Evolutionary conservation across 2,329 filamentous ascomycete species (phyloP).

Genomic region (Phyllosticta citrichinensis): DNA sequence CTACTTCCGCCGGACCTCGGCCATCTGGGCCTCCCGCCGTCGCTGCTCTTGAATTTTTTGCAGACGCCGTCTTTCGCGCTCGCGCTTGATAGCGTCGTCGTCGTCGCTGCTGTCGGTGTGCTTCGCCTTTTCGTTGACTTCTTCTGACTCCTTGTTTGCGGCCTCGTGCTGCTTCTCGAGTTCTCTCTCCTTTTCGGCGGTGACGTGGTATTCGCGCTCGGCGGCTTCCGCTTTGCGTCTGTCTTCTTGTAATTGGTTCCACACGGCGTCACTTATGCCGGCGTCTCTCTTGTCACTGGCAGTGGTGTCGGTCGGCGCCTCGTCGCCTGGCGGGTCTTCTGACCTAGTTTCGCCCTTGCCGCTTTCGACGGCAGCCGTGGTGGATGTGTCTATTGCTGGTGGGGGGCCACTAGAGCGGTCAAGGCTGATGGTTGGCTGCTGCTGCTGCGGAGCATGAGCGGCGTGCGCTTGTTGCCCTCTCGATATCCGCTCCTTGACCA

Average conservation of each 20-base stretch:
- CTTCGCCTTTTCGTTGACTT: background rate
- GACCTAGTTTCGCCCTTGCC: background rate
- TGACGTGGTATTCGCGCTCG: conserved; percentile 3
- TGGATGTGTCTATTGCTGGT: background rate
- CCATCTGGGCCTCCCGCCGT: conserved; percentile 23
- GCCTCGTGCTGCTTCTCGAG: conserved; percentile 9
- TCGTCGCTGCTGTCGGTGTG: background rate
- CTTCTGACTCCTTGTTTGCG: conserved; percentile 3
- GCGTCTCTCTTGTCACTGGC: background rate
- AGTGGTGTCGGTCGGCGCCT: background rate
- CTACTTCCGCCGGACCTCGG: conserved; percentile 30
- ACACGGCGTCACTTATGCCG: conserved; percentile 1
- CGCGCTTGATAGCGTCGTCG: background rate
- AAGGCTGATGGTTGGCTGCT: background rate
- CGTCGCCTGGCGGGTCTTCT: conserved; percentile 4
- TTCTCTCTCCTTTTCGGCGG: conserved; percentile 8
- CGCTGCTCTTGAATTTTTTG: conserved; percentile 16
- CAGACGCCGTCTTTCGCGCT: conserved; percentile 15
- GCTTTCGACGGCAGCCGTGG: background rate
- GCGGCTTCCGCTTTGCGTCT: background rate
- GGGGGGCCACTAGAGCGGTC: background rate
- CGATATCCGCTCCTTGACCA: conserved; percentile 24
- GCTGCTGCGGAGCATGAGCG: no score
- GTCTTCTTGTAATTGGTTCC: conserved; percentile 3
- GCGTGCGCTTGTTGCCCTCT: conserved; percentile 11